Evolutionary conservation across 1,284 basidiomycete genomes (phyloP).

Genomic region (Apiotrichum porosum): DNA sequence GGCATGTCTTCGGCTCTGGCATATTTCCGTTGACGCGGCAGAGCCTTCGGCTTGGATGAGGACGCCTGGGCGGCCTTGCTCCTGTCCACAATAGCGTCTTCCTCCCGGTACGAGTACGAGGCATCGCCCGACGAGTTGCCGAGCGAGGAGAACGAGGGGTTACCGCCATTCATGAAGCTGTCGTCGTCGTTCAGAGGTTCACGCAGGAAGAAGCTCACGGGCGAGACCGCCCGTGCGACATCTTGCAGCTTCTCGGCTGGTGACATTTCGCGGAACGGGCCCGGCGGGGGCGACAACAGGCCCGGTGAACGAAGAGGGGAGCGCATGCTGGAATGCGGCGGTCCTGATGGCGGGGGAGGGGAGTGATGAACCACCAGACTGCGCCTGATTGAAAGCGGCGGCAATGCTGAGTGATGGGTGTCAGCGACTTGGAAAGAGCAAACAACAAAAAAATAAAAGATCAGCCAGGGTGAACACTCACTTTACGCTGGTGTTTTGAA

Average conservation of each 20-base stretch:
- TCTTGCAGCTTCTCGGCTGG: not conserved
- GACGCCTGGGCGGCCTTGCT: not conserved
- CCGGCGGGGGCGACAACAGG: too few relatives aligned
- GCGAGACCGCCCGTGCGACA: constrained; percentile 22
- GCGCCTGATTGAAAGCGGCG: constrained; percentile 1
- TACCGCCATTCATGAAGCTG: constrained; percentile 20
- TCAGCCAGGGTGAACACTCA: constrained; percentile 11
- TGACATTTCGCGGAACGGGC: not conserved
- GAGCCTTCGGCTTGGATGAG: too few relatives aligned
- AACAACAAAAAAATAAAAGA: not conserved
- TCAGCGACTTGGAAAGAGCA: not conserved
- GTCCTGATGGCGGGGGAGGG: too few relatives aligned
- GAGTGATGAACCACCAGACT: not conserved
- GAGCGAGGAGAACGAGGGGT: constrained; percentile 28
- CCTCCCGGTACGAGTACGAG: constrained; percentile 36
- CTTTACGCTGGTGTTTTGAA: constrained; percentile 41
- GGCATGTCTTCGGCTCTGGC: constrained; percentile 11
- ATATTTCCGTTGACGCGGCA: too few relatives aligned
- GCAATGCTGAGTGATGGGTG: not conserved
- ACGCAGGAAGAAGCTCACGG: constrained; percentile 35
- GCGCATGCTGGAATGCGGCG: too few relatives aligned
- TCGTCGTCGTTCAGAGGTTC: constrained; percentile 23
- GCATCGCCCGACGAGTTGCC: constrained; percentile 13
- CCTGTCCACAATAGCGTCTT: constrained; percentile 18
- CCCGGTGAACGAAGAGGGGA: too few relatives aligned